These are phyloP conservation scores for Phytopythium cucurbitacearum DNA, from an alignment of 352 stramenopile genomes.

Conservation along the genomic window DNA sequence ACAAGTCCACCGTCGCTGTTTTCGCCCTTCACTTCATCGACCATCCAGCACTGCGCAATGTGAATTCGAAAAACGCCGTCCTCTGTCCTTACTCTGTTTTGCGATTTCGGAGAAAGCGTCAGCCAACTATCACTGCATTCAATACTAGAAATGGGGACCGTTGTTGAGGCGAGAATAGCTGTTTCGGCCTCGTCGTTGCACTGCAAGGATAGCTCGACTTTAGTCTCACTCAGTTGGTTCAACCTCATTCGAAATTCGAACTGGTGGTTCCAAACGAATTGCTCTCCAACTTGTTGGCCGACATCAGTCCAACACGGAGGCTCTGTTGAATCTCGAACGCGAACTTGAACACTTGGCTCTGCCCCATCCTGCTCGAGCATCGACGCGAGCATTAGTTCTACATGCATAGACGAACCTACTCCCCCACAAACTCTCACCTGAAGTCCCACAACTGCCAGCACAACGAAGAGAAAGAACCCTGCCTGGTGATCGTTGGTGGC, in stretches of 20 bases:
- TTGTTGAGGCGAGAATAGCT: background rate
- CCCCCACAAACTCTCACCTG: background rate
- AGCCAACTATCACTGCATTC: no score
- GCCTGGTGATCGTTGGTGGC: no score
- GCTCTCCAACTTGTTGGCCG: background rate
- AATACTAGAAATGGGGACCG: no score
- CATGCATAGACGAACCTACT: background rate
- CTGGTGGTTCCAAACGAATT: constrained; percentile 2
- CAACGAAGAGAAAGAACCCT: background rate
- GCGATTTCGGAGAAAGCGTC: no score
- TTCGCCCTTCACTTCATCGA: background rate
- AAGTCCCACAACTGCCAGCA: background rate
- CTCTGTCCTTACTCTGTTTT: no score
- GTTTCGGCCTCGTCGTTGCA: background rate
- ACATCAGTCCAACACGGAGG: background rate
- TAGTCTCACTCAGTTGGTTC: background rate
- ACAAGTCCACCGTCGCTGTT: background rate
- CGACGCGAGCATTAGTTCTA: background rate
- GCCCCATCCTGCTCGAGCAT: background rate
- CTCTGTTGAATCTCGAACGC: background rate
- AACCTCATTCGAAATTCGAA: background rate
- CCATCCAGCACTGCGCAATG: background rate
- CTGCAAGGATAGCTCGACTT: background rate
- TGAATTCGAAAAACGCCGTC: background rate
- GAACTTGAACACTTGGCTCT: background rate